Conservation (phyloP, 148 eudicot species). For the Fagopyrum homotropicum region DNA sequence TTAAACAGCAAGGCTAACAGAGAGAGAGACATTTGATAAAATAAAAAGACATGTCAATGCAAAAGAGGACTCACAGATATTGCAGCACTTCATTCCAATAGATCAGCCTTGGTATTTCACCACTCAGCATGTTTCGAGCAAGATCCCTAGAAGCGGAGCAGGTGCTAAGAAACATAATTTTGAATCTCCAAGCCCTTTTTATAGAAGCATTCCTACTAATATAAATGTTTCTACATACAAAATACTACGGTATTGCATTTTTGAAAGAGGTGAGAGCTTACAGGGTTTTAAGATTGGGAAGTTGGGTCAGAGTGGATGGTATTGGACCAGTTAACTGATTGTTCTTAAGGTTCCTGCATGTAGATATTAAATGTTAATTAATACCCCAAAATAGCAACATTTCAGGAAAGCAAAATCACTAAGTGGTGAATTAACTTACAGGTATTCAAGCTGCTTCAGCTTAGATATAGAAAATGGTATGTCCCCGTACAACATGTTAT, state of each 20-base stretch:
- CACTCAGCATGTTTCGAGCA: slow-evolving; percentile 53
- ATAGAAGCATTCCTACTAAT: not conserved
- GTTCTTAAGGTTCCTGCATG: slow-evolving; percentile 48
- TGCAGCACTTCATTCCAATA: slow-evolving; percentile 81
- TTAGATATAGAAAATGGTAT: slow-evolving; percentile 67
- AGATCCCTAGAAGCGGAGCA: slow-evolving; percentile 36
- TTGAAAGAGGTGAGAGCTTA: slow-evolving; percentile 21
- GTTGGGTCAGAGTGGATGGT: slow-evolving; percentile 59
- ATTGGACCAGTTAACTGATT: slow-evolving; percentile 66
- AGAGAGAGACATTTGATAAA: too few species aligned
- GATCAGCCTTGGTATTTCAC: slow-evolving; percentile 66
- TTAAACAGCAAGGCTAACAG: not conserved
- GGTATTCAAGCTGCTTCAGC: slow-evolving; percentile 53
- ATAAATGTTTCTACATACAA: not conserved
- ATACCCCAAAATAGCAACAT: not conserved
- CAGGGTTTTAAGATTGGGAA: slow-evolving; percentile 63
- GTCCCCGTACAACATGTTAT: slow-evolving; percentile 54
- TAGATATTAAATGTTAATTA: not conserved
- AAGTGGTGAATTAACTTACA: slow-evolving; percentile 31
- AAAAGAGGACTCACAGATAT: slow-evolving; percentile 40
- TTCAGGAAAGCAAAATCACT: not conserved
- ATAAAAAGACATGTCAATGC: too few species aligned
- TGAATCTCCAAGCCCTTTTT: not conserved
- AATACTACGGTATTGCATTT: not conserved
- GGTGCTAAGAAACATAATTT: not conserved